Conservation (phyloP, 202 grass and related monocot species). For the Schoenoplectus triqueter region DNA sequence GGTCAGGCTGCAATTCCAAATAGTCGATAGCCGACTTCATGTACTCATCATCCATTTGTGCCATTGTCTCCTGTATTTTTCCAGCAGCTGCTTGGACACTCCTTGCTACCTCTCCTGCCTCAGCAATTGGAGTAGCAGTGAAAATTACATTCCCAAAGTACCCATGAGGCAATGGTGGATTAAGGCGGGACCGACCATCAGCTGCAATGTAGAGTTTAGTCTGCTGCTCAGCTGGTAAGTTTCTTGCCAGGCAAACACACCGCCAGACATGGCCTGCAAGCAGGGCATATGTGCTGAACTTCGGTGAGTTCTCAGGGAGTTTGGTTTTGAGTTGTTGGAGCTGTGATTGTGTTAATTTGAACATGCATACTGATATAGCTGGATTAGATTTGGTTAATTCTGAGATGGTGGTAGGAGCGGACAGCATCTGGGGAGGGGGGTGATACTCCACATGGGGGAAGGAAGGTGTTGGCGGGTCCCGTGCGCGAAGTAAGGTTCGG, state of each 20-base stretch:
- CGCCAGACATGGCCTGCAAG: constrained; percentile 86
- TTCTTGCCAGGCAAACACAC: constrained; percentile 76
- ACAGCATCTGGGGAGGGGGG: constrained; percentile 67
- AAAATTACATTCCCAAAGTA: constrained; percentile 98
- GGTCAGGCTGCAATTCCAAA: constrained; percentile 85
- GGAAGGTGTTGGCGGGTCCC: constrained; percentile 58
- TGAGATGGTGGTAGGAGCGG: constrained; percentile 37
- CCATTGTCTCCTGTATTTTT: constrained; percentile 71
- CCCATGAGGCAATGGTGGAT: constrained; percentile 60
- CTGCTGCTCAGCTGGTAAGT: constrained; percentile 57
- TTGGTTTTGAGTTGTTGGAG: constrained; percentile 60
- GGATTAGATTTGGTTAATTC: constrained; percentile 47
- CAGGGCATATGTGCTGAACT: constrained; percentile 77
- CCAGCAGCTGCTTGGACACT: constrained; percentile 47
- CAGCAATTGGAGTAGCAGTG: constrained; percentile 72
- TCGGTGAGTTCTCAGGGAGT: constrained; percentile 40
- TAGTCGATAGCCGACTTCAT: constrained; percentile 86
- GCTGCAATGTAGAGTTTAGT: constrained; percentile 93
- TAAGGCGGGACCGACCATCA: constrained; percentile 77
- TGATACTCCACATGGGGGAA: constrained; percentile 91
- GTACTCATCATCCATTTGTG: constrained; percentile 78
- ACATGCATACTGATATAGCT: constrained; percentile 69
- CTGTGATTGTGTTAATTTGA: constrained; percentile 64
- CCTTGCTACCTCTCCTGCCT: constrained; percentile 49
- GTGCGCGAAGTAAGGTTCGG: constrained; percentile 74